Evolutionary conservation across 768 basidiomycete genomes (phyloP), one percentile per base, ranked within the genome.

Genomic region (Holtermanniella nyarrowii): DNA sequence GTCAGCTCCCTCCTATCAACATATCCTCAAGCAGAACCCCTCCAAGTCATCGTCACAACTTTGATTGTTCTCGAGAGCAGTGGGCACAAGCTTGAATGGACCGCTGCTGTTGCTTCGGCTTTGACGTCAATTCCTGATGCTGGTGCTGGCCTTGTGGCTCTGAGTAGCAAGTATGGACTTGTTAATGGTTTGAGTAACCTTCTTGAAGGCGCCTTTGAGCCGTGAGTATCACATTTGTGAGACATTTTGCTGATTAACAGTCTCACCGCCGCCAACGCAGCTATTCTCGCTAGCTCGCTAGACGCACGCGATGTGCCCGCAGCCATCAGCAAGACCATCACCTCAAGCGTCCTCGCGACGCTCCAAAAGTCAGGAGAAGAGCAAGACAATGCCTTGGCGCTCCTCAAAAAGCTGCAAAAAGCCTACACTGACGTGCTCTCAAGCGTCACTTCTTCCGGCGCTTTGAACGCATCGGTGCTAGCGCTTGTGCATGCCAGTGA

Each of bases 41-140:
- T 61, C 24, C 69, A 70, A 26, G 56, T 63, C 0, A 54, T 67
- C 26, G 49, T 68, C 22, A 68, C 69, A 11, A 51, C 66, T 7
- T 52, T 71, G 21, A 56, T 67, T n/a, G 24, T 69, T 14, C 58
- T 71, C 12, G 61, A 71, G 12, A 60, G 63, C 31, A 37, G 31
- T 37, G 31, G 10, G 16, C 10, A 37, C 16, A 37, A 37, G 31
- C 31, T 37, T 16, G 31, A 37, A 16, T 37, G 31, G 31, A 37
- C 31, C 10, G 10, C 31, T 7, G 31, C 7, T 7, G 31, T 37
- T 16, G 16, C 31, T 16, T 7, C 7, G 31, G 31, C 10, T 16
- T 37, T 37, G 31, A 37, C 31, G 31, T 37, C 31, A 37, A 37
- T 37, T 16, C 31, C 31, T 16, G 16, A 37, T 16, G 31, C 31